phyloP scores from a whole-genome alignment of 345 rosid species.

The Citrus inodora region DNA sequence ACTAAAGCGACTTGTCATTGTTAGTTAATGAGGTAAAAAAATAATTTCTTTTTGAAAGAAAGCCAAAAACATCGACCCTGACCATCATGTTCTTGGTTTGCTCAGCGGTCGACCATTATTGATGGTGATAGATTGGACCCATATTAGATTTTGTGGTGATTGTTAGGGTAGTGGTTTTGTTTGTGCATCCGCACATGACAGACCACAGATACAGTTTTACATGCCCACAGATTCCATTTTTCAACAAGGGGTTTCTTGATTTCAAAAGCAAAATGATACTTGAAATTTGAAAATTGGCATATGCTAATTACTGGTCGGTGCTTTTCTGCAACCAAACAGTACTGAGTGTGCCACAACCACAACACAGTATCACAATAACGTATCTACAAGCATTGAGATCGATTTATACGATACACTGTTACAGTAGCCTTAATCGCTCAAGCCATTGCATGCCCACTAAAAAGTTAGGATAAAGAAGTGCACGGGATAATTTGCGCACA shows the following conservation, averaged over 20 bases:
- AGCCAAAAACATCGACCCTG: not conserved
- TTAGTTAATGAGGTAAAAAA: not conserved
- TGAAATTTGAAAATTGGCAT: no score
- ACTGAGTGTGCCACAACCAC: no score
- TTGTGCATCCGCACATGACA: not conserved
- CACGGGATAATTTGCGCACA: no score
- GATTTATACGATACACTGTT: no score
- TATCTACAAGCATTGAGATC: no score
- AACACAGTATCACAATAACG: no score
- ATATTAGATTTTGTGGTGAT: not conserved
- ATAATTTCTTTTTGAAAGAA: no score
- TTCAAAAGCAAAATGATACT: not conserved
- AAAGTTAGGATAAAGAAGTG: no score
- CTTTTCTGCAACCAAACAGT: not conserved
- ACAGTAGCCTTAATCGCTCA: no score
- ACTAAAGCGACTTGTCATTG: not conserved
- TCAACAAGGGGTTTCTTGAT: not conserved
- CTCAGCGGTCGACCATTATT: not conserved
- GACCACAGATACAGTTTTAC: not conserved
- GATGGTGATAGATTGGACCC: not conserved
- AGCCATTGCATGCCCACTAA: no score
- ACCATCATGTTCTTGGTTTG: not conserved
- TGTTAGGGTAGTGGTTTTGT: not conserved
- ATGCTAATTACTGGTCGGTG: not conserved
- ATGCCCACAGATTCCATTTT: not conserved